These are phyloP conservation scores for Cyclocybe cylindracea DNA, from an alignment of 768 basidiomycete genomes.

Conservation along the genomic window DNA sequence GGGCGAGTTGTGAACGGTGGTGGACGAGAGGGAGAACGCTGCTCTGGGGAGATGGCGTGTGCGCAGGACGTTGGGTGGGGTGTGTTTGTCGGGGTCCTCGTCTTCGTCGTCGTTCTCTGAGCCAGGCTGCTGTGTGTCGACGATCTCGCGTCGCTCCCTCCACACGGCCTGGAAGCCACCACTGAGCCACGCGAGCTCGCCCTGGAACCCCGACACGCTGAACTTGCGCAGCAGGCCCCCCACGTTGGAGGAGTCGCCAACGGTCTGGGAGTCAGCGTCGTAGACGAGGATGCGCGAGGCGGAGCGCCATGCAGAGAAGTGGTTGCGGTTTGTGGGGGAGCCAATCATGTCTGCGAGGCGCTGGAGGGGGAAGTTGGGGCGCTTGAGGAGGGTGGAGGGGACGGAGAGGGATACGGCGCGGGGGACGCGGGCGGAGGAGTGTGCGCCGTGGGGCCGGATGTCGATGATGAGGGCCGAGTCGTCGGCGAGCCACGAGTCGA, in stretches of 20 bases:
- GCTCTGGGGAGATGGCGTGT: slow-evolving; percentile 59
- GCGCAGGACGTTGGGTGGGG: slow-evolving; percentile 40
- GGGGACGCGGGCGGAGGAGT: slow-evolving; percentile 64
- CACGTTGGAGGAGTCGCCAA: slow-evolving; percentile 69
- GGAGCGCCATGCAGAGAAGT: slow-evolving; percentile 58
- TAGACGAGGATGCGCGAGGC: slow-evolving; percentile 73
- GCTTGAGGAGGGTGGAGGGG: slow-evolving; percentile 90
- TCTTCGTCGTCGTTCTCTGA: slow-evolving; percentile 59
- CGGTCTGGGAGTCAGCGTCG: slow-evolving; percentile 68
- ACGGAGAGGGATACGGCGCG: slow-evolving; percentile 87
- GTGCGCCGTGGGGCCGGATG: slow-evolving; percentile 82
- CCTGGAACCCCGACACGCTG: slow-evolving; percentile 48
- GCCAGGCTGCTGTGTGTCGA: slow-evolving; percentile 51
- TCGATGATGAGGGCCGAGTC: slow-evolving; percentile 63
- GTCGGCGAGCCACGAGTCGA: too few species aligned
- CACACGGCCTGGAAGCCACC: slow-evolving; percentile 91
- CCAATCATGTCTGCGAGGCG: slow-evolving; percentile 83
- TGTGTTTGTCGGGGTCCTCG: slow-evolving; percentile 21
- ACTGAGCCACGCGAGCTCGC: slow-evolving; percentile 69
- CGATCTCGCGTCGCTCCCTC: slow-evolving; percentile 50
- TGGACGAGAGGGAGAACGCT: slow-evolving; percentile 64
- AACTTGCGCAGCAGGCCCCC: slow-evolving; percentile 78
- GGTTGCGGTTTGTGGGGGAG: slow-evolving; percentile 52
- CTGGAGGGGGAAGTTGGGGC: slow-evolving; percentile 83
- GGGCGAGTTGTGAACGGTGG: slow-evolving; percentile 32